Evolutionary conservation across 306 rosid species (phyloP), one percentile per base, ranked within the genome.

Genomic region (Cicer bijugum): DNA sequence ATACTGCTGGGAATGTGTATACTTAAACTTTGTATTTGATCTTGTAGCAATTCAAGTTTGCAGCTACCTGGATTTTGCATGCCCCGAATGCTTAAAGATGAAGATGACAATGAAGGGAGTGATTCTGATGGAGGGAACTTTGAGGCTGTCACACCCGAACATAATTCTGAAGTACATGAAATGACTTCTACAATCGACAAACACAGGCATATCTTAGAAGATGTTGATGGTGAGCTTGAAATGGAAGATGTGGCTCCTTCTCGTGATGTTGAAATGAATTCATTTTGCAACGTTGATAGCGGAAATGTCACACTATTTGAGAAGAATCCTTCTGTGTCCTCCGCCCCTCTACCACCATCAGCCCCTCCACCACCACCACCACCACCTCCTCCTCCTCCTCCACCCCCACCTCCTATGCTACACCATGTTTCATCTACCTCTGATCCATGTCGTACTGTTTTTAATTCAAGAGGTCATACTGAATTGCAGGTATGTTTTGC

Each of bases 211-310:
- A 88, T 93, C 74, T 78, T 93, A 77, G 98, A 93, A 82, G 98
- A 89, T 77, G 98, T 93, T 64, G 98, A 93, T 68, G 98, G 97
- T 39, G 98, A 93, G 78, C 97, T 93, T 75, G 98, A 93, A 84
- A 93, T 93, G 98, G 97, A 93, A 85, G 98, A 93, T 72, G 98
- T 91, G 50, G 94, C 98, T 74, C 98, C 98, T 16, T 75, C 89
- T 15, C 78, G 86, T 77, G 96, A 91, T 72, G 80, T 86, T 59
- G 89, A 85, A 82, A 65, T 86, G 78, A 82, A 74, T 78, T 81
- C 82, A 6, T 73, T 84, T 53, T 80, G 76, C 80, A 57, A 79
- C 84, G 85, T 72, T 63, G 70, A 46, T 16, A 81, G 64, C 68
- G 89, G 55, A 55, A 67, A 75, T 80, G 78, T 72, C 14, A 15